Evolutionary conservation across 2,329 filamentous ascomycete genomes (phyloP).

Genomic region (Paracoccidioides lutzii): DNA sequence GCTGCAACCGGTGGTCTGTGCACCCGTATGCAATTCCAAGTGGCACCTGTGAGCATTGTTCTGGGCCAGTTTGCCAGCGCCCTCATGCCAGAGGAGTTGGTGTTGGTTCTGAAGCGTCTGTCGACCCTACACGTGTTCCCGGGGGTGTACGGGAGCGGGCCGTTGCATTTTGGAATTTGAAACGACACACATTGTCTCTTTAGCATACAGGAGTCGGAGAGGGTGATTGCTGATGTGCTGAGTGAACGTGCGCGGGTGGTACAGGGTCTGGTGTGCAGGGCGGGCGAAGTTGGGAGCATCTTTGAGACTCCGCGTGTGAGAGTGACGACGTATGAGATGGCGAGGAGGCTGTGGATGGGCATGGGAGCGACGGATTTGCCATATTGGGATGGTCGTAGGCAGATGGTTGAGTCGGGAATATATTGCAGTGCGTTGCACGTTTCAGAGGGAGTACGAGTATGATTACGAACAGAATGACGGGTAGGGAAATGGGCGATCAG

Average conservation of each 20-base stretch:
- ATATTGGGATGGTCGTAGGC: not conserved
- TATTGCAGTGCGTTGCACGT: constrained; percentile 3
- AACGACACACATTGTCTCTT: not conserved
- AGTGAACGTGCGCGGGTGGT: not conserved
- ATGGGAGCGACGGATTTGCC: constrained; percentile 1
- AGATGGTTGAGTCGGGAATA: not conserved
- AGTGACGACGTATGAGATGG: not conserved
- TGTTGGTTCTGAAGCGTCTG: not conserved
- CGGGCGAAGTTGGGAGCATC: not conserved
- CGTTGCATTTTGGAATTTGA: not conserved
- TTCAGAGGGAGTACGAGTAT: not conserved
- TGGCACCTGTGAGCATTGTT: not conserved
- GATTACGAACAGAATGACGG: not conserved
- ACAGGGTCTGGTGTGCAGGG: not conserved
- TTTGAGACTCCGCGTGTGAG: not conserved
- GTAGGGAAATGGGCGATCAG: not conserved
- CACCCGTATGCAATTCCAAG: not conserved
- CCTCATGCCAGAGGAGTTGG: not conserved
- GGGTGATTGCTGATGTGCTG: not conserved
- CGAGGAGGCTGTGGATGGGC: not conserved
- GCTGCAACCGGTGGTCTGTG: not conserved
- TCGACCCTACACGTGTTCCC: not conserved
- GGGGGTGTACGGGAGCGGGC: not conserved
- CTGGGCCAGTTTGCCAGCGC: not conserved
- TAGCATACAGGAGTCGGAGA: not conserved